These are phyloP conservation scores for Ganoderma lucidum DNA, from an alignment of 1,284 basidiomycete genomes.

Conservation along the genomic window DNA sequence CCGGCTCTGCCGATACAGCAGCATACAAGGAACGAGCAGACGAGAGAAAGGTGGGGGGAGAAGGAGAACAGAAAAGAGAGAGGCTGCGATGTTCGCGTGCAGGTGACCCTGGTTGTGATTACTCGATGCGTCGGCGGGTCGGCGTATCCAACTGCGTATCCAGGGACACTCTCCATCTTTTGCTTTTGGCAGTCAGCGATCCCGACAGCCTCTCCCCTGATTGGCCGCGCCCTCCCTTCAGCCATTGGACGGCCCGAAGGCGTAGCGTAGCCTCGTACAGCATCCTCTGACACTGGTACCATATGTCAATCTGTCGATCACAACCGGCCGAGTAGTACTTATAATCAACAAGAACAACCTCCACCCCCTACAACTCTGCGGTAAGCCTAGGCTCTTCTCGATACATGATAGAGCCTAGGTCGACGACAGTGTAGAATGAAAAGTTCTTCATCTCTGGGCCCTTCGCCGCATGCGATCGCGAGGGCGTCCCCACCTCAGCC, in stretches of 20 bases:
- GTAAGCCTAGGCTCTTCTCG: slow-evolving; percentile 53
- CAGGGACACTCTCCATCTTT: slow-evolving; percentile 12
- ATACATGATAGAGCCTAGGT: slow-evolving; percentile 75
- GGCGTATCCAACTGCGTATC: slow-evolving; percentile 16
- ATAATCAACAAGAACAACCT: neutral
- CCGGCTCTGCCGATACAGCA: slow-evolving; percentile 43
- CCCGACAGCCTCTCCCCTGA: slow-evolving; percentile 7
- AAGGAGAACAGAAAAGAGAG: slow-evolving; percentile 14
- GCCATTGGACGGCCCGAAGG: slow-evolving; percentile 16
- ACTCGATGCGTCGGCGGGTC: neutral
- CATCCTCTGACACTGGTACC: neutral
- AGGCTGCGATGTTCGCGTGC: neutral
- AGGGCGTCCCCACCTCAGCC: slow-evolving; percentile 59
- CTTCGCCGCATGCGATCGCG: slow-evolving; percentile 49
- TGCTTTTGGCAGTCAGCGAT: slow-evolving; percentile 2
- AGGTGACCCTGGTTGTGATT: slow-evolving; percentile 8
- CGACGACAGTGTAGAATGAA: slow-evolving; percentile 84
- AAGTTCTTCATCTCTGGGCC: slow-evolving; percentile 83
- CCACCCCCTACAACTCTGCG: slow-evolving; percentile 21
- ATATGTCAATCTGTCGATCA: neutral
- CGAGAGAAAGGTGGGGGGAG: slow-evolving; percentile 14
- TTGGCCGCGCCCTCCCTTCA: slow-evolving; percentile 7
- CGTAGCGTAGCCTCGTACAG: slow-evolving; percentile 10
- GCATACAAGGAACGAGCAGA: slow-evolving; percentile 31
- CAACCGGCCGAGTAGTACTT: neutral